Conservation (phyloP, 495 filamentous ascomycete genomes). For the Penicillium bialowiezense region DNA sequence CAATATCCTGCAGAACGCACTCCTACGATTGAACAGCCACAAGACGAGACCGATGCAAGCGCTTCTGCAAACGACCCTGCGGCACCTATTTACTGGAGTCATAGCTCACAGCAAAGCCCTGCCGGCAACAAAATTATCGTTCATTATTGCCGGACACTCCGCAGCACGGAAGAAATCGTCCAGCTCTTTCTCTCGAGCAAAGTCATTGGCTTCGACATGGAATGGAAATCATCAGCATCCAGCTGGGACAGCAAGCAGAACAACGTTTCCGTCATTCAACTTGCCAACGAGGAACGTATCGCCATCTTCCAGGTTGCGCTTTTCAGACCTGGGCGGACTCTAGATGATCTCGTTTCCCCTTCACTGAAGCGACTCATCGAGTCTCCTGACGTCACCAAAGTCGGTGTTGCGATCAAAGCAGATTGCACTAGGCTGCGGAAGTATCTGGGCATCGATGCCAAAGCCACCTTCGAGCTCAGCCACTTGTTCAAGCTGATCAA, state of each 20-base stretch:
- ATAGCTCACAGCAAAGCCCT: conserved; percentile 57
- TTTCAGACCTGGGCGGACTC: conserved; percentile 43
- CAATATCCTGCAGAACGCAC: no score
- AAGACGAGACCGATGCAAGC: no score
- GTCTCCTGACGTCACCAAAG: conserved; percentile 65
- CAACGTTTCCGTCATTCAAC: conserved; percentile 75
- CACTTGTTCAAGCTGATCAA: conserved; percentile 75
- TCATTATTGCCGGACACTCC: conserved; percentile 70
- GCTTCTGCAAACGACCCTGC: not conserved
- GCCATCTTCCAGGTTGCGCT: conserved; percentile 76
- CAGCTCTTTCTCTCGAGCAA: conserved; percentile 66
- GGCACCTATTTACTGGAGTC: conserved; percentile 58
- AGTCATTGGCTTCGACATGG: conserved; percentile 80
- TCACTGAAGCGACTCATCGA: conserved; percentile 69
- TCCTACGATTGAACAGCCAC: no score
- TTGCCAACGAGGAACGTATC: conserved; percentile 77
- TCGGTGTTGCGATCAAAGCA: conserved; percentile 71
- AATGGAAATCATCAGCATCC: conserved; percentile 64
- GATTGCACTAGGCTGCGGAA: conserved; percentile 69
- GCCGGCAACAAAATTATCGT: conserved; percentile 53
- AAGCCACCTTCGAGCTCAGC: conserved; percentile 73
- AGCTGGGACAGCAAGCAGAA: conserved; percentile 46
- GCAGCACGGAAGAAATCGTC: conserved; percentile 62
- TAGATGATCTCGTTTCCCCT: conserved; percentile 62
- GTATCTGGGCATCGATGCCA: conserved; percentile 59